Percentiles rank a stretch among this genome's conserved stretches.
phyloP scores from a whole-genome alignment of 257 asterid species.

The Ehretia macrophylla region DNA sequence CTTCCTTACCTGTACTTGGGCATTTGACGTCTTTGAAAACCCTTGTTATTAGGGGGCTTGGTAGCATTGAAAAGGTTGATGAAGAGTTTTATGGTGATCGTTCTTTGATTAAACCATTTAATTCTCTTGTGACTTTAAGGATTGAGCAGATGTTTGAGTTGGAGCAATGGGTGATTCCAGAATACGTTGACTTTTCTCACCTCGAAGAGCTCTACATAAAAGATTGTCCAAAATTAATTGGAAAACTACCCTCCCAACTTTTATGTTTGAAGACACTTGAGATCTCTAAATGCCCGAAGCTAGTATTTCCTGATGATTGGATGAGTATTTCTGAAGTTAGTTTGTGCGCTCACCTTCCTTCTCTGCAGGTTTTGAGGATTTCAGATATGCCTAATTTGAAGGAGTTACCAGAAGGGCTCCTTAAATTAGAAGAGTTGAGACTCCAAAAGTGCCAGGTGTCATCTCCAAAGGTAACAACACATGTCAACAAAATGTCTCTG shows the following conservation, averaged over 20 bases:
- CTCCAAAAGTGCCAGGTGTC: neutral
- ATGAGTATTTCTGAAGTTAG: neutral
- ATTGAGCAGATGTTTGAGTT: constrained; percentile 40
- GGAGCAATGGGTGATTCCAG: constrained; percentile 34
- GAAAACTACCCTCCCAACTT: constrained; percentile 29
- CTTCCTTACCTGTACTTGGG: constrained; percentile 36
- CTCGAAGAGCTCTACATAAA: constrained; percentile 37
- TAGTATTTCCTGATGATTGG: constrained; percentile 27
- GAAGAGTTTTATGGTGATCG: constrained; percentile 38
- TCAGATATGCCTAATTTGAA: neutral
- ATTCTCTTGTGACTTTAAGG: constrained; percentile 31
- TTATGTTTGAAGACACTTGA: constrained; percentile 31
- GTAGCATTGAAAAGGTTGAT: constrained; percentile 27
- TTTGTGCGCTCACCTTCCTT: neutral
- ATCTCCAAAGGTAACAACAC: neutral
- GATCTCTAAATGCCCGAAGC: constrained; percentile 28
- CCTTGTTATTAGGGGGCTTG: constrained; percentile 32
- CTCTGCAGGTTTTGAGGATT: neutral
- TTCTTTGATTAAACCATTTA: constrained; percentile 30
- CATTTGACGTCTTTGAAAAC: constrained; percentile 32
- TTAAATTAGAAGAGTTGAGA: neutral
- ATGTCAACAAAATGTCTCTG: too few relatives aligned
- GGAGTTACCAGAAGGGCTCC: neutral
- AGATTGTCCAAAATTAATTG: constrained; percentile 40
- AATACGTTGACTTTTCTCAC: constrained; percentile 21